Evolutionary conservation across 352 stramenopile species (phyloP), one percentile per base, ranked within the genome.

Genomic region (Pythium rhizo-oryzae): DNA sequence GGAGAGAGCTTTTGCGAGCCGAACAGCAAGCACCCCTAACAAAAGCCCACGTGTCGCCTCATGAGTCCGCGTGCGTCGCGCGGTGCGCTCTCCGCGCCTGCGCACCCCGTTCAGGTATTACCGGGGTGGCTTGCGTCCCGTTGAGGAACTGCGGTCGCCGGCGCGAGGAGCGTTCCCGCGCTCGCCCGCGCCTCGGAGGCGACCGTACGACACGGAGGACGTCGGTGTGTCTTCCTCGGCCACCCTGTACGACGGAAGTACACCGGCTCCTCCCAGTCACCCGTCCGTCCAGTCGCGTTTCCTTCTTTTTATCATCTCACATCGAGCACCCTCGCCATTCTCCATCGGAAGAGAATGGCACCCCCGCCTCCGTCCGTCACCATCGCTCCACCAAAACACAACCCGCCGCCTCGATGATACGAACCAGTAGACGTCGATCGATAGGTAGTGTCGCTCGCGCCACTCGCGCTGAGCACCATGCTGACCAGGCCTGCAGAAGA

Each of bases 341-440:
- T 68, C 62, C 62, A 59, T 68, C 62, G 62, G 62, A 68, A 68
- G 62, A 68, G 62, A 68, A 56, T 41, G 47, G 47, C 58, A 21
- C 54, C 50, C 24, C 50, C 28, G 6, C n/a, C n/a, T 33, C 28
- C 28, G 28, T 33, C 28, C 28, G 28, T 33, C 28, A 12, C 21
- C 56, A 11, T 50, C 54, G 15, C 54, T 7, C 18, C 37, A 43
- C 37, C 37, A 43, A 43, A 43, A 43, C 57, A 64, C 44, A 18
- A 64, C 3, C 41, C 30, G 24, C 37, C 52, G 37, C 43, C 35
- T 35, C 37, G 30, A 59, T 59, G 35, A 59, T 30, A 59, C 21
- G 35, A n/a, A 46, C 19, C 46, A 6, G 1, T 53, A 46, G 52
- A 58, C 33, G 28, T 6, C 28, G 28, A 33, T 33, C 28, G 28